These are phyloP conservation scores for Sporothrix protearum DNA, from an alignment of 2,329 filamentous ascomycete genomes.

Conservation along the genomic window DNA sequence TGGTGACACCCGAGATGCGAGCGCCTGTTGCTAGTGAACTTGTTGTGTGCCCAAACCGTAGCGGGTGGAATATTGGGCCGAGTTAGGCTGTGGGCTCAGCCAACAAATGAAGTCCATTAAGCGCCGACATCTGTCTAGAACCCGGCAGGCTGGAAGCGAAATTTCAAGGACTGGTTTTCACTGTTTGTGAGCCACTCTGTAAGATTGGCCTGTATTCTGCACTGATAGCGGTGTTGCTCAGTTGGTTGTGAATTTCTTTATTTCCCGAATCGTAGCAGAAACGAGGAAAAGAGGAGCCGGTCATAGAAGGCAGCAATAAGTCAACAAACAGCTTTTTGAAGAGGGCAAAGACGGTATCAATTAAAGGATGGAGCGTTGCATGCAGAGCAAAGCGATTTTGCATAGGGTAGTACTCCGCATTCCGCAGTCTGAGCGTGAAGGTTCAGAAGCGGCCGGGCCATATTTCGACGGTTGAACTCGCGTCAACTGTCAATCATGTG, in stretches of 20 bases:
- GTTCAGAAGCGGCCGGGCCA: background rate
- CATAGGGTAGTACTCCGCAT: slow-evolving; percentile 1
- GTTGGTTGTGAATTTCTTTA: background rate
- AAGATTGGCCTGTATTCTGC: background rate
- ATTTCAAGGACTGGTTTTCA: slow-evolving; percentile 17
- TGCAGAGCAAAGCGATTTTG: background rate
- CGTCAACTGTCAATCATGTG: slow-evolving; percentile 24
- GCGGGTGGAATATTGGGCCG: slow-evolving; percentile 27
- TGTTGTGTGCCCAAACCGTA: background rate
- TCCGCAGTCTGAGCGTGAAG: background rate
- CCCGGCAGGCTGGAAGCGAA: slow-evolving; percentile 28
- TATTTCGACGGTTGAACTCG: slow-evolving; percentile 8
- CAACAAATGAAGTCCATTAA: slow-evolving; percentile 26
- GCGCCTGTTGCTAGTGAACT: background rate
- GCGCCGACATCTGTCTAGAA: slow-evolving; percentile 23
- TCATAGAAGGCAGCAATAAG: background rate
- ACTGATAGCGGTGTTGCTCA: background rate
- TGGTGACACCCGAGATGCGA: background rate
- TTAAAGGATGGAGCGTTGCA: background rate
- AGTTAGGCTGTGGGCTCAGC: slow-evolving; percentile 15
- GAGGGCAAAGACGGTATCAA: background rate
- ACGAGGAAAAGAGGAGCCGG: background rate
- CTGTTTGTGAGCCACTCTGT: background rate
- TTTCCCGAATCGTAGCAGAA: background rate
- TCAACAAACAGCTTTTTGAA: background rate